Evolutionary conservation across 2,329 filamentous ascomycete genomes (phyloP).

Genomic region (Colletotrichum sp.): DNA sequence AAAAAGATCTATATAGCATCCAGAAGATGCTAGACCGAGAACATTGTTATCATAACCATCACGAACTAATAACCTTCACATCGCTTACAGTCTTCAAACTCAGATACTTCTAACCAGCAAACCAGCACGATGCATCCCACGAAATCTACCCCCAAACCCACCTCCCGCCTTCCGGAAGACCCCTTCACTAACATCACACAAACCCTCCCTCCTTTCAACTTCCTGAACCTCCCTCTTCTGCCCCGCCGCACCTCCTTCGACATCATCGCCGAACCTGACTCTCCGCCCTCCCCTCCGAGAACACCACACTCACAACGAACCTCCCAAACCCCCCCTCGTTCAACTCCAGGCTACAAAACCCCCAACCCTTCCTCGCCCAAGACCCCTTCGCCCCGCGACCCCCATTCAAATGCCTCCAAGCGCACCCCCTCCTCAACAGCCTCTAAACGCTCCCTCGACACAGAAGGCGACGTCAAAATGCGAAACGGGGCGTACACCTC

Average conservation of each 20-base stretch:
- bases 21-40: background rate
- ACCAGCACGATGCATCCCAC: background rate
- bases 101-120: background rate
- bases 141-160: fast-evolving
- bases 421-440: background rate
- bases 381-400: background rate
- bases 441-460: background rate
- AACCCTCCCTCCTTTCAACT: background rate
- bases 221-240: background rate
- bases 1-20: background rate
- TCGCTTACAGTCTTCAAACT: background rate
- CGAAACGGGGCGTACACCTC: background rate
- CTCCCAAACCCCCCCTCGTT: background rate
- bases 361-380: background rate
- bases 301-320: background rate
- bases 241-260: background rate
- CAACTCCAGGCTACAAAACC: background rate
- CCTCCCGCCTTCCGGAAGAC: background rate
- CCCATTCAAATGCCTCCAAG: background rate
- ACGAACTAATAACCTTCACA: background rate
- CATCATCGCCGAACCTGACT: background rate
- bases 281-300: background rate
- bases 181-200: background rate
- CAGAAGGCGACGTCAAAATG: constrained; percentile 6
- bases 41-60: background rate